Evolutionary conservation across 805 yeast species (phyloP), one percentile per base, ranked within the genome.

Genomic region (Ogataea paradorogensis): DNA sequence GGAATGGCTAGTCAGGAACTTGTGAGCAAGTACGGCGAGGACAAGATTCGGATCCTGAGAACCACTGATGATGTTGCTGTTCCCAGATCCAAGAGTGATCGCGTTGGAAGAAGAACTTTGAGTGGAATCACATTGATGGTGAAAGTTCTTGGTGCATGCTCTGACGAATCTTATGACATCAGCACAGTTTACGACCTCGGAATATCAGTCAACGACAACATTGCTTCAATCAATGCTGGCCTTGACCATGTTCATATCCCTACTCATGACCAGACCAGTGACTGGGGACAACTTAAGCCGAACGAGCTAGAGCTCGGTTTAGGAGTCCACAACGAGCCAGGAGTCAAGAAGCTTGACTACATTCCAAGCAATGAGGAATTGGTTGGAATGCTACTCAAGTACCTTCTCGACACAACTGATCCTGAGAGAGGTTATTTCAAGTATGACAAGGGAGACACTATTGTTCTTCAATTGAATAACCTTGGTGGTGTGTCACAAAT

Each of bases 261-360:
- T 13, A 66, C 67, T 7, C 66, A 63, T 30, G 45, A 36, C 23
- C 40, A 40, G 15, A 36, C 44, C n/a, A 27, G 40, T 1, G 47
- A 52, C 25, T 54, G 54, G 53, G 58, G 58, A 9, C 50, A 53
- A 31, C 45, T 64, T 35, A 56, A 47, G 11, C 48, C 48, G 9
- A 54, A 55, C 36, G 59, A 64, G 42, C 47, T 61, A 20, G 70
- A 65, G 35, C 47, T 64, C 20, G 69, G 70, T 7, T 47, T 65
- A 11, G 69, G 70, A 14, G 65, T 65, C 31, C 71, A 66, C 42
- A 66, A 65, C 43, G 71, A 66, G 45, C 68, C 69, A 0, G 68
- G 68, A 15, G 65, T 62, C 8, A 44, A 51, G 23, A 63, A 62
- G 41, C 32, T 61, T 10, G 52, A 58, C 16, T 38, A 49, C 10